A percentile compares a stretch with the other conserved stretches of the same genome.
These are phyloP conservation scores for Microstegium vimineum DNA, from an alignment of 176 grass and related monocot species.

Conservation along the genomic window DNA sequence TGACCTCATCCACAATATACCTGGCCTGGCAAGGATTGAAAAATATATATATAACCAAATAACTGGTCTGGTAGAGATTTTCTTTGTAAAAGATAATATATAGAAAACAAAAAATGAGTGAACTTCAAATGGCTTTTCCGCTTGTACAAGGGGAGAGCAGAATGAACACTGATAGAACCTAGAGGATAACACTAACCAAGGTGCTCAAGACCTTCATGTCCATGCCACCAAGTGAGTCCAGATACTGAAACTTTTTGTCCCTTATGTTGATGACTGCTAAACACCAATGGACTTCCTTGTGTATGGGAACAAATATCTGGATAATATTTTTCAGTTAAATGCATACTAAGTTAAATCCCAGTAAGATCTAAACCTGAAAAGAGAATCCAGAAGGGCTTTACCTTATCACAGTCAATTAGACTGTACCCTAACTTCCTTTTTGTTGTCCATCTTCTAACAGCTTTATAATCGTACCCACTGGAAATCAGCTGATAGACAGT, in stretches of 20 bases:
- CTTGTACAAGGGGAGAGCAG: background rate
- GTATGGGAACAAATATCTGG: slow-evolving; percentile 94
- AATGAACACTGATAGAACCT: background rate
- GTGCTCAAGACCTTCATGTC: slow-evolving; percentile 52
- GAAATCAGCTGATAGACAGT: slow-evolving; percentile 44
- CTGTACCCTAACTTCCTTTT: slow-evolving; percentile 82
- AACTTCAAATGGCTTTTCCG: background rate
- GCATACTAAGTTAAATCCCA: background rate
- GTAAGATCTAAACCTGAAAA: slow-evolving; percentile 17
- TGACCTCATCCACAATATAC: slow-evolving; percentile 92
- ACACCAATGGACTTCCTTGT: slow-evolving; percentile 98
- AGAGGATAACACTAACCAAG: slow-evolving; percentile 52
- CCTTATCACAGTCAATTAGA: slow-evolving; percentile 90
- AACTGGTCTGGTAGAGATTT: slow-evolving; percentile 40
- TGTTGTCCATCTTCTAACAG: slow-evolving; percentile 90
- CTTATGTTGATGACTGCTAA: slow-evolving; percentile 88
- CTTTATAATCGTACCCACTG: slow-evolving; percentile 70
- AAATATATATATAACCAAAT: slow-evolving; percentile 26
- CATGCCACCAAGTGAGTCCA: slow-evolving; percentile 90
- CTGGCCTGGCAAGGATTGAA: slow-evolving; percentile 49
- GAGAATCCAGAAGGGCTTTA: slow-evolving; percentile 3
- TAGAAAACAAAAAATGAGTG: background rate
- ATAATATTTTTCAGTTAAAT: background rate
- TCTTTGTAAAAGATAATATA: background rate
- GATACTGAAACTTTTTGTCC: slow-evolving; percentile 85